Base-by-base conservation (phyloP, 148 eudicot genomes). In the Linanthus parryae region DNA sequence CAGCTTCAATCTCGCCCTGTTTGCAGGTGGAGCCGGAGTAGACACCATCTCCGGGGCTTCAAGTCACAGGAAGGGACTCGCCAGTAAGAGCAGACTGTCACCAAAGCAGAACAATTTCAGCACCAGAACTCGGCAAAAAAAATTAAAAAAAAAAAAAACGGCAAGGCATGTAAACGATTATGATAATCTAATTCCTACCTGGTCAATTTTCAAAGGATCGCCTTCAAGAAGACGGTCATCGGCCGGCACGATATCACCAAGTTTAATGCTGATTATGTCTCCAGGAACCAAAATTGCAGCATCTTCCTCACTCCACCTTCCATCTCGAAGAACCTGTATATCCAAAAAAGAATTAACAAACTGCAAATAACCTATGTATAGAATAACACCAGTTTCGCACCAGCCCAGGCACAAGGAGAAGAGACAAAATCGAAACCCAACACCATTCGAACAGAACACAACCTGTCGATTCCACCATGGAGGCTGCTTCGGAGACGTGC, bases 1-100 rank as follows among this genome's bases (percentile, higher is more conserved):
- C 65, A n/a, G 76, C 73, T 47, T 75, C 81, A 27, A 71, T 75
- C 69, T 75, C 81, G 24, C 81, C 81, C 23, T 75, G 76, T 56
- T 75, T 71, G 58, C 81, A 75, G 30, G 76, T 75, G 28, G 76
- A 75, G 5, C 81, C 81, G 2, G 81, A 75, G 55, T 71, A 75
- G 14, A 71, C 81, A 25, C 68, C 76, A 41, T 71, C 73, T 8
- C 76, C 61, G 13, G 75, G 46, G 10, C 38, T 26, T 50, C 66
- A 69, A 0, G 79, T 74, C 40, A 66, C 79, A 2, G 79, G 79
- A 23, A 74, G 69, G 17, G 79, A 74, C 57, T 74, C 79, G 13
- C 79, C 75, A 26, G 79, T 74, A 15, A 74, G 63, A 20, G 79
- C 68, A 52, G 54, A 49, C 54, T 49, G 38, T 2, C 29, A 7